Evolutionary conservation across 805 yeast genomes (phyloP).

Genomic region (Wilhelminamyces savonicus): DNA sequence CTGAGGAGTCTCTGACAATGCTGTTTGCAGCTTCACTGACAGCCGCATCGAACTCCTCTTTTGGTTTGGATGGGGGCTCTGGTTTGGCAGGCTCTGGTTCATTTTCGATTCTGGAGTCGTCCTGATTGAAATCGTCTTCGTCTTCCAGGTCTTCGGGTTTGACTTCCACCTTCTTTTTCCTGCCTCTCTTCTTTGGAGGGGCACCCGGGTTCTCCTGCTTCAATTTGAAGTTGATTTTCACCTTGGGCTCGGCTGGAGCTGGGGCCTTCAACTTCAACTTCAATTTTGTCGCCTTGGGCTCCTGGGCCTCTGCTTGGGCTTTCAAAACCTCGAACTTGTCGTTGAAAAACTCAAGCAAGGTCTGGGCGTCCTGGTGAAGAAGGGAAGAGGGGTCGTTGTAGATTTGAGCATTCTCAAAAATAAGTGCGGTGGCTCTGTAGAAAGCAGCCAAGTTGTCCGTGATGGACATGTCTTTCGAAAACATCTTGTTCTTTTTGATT

Average conservation of each 20-base stretch:
- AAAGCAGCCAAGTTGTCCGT: conserved; percentile 53
- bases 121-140: no score
- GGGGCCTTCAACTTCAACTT: conserved; percentile 22
- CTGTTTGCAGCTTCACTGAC: no score
- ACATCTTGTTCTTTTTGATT: conserved; percentile 44
- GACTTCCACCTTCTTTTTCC: conserved; percentile 9
- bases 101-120: no score
- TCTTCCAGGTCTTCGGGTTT: no score
- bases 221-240: conserved; percentile 21
- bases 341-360: conserved; percentile 49
- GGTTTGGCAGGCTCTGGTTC: no score
- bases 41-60: no score
- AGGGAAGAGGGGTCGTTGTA: conserved; percentile 72
- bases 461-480: conserved; percentile 13
- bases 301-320: conserved; percentile 12
- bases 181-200: conserved; percentile 11
- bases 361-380: conserved; percentile 65
- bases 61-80: no score
- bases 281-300: conserved; percentile 10
- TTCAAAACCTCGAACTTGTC: conserved; percentile 28
- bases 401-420: conserved; percentile 72
- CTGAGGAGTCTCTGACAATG: no score
- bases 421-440: conserved; percentile 48
- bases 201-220: conserved; percentile 7
- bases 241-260: conserved; percentile 14